A percentile compares a stretch with the other conserved stretches of the same genome.
phyloP scores from a whole-genome alignment of 169 alveolate genomes.

The Plasmodium reichenowi region DNA sequence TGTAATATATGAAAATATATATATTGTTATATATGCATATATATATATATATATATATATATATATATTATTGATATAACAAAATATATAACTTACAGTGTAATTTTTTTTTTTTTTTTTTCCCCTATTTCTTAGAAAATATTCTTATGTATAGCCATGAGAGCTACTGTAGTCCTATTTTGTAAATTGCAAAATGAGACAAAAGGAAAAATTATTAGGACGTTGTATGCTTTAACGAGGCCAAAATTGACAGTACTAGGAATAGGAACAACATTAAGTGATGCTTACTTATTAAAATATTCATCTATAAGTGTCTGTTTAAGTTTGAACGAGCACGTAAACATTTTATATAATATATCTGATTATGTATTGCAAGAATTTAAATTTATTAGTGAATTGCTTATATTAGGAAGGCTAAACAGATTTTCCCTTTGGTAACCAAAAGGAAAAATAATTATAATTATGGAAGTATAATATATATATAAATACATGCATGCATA shows the following conservation, averaged over 20 bases:
- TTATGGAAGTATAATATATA: not conserved
- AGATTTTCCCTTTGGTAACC: slow-evolving; percentile 69
- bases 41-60: not conserved
- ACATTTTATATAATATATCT: slow-evolving; percentile 55
- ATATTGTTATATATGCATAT: not conserved
- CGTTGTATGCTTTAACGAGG: slow-evolving; percentile 23
- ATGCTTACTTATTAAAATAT: slow-evolving; percentile 59
- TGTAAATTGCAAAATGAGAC: slow-evolving; percentile 64
- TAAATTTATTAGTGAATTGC: slow-evolving; percentile 55
- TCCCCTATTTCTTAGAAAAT: slow-evolving; percentile 21
- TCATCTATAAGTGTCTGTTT: slow-evolving; percentile 74
- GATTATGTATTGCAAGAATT: slow-evolving; percentile 72
- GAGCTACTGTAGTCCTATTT: slow-evolving; percentile 62
- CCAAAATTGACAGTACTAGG: slow-evolving; percentile 68
- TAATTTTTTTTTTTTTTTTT: not conserved
- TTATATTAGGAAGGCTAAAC: slow-evolving; percentile 63
- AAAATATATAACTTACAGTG: not conserved
- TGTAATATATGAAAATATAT: too few relatives aligned
- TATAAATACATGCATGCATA: not conserved
- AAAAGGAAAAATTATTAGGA: slow-evolving; percentile 64
- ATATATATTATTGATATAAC: not conserved
- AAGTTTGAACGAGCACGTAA: slow-evolving; percentile 42
- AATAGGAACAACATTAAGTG: slow-evolving; percentile 55
- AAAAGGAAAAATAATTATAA: slow-evolving; percentile 1
- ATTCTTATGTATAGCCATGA: slow-evolving; percentile 64